Evolutionary conservation across 805 yeast species (phyloP), one percentile per base, ranked within the genome.

Genomic region (Sugiyamaella qingdaonensis): DNA sequence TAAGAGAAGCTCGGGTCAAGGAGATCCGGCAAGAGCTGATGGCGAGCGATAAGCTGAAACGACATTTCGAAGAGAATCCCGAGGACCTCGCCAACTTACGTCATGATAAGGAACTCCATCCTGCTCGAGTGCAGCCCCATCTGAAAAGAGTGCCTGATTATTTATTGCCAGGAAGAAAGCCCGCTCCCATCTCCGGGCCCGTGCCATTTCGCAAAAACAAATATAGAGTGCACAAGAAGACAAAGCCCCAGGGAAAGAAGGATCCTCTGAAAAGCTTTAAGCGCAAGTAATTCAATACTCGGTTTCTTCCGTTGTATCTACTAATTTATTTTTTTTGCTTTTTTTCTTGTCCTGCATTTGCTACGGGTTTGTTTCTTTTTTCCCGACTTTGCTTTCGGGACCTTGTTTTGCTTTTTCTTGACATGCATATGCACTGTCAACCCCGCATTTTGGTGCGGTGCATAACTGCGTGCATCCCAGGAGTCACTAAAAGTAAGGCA

Each of bases 61-160:
- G 97, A 65, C 96, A 89, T 71, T 94, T 94, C 67, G 97, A 92
- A 69, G 98, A 94, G 66, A 94, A 94, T 66, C 99, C 99, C 7
- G 95, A 88, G 65, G 99, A 94, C 71, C 78, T 94, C 63, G 82
- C 82, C 18, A 82, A 86, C 50, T 79, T 94, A 66, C 85, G 97
- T 66, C 99, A 94, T 65, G 99, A 94, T 67, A 87, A 85, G 63
- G 96, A 87, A 59, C 68, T 88, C 54, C 95, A 91, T 64, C 84
- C 92, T 9, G 75, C 91, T 1, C 81, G 95, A 68, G 79, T 83
- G 4, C 97, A 91, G 68, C 73, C 80, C 32, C 96, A 94, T 65
- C 76, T 94, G 73, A 91, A 88, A 68, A 80, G 95, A 68, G 92
- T 94, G 31, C 99, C 99, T 0, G 90, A 88, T 44, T 94, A 94